Base-by-base conservation (phyloP, 371 early-diverging fungal genomes). In the Mortierella sp. region DNA sequence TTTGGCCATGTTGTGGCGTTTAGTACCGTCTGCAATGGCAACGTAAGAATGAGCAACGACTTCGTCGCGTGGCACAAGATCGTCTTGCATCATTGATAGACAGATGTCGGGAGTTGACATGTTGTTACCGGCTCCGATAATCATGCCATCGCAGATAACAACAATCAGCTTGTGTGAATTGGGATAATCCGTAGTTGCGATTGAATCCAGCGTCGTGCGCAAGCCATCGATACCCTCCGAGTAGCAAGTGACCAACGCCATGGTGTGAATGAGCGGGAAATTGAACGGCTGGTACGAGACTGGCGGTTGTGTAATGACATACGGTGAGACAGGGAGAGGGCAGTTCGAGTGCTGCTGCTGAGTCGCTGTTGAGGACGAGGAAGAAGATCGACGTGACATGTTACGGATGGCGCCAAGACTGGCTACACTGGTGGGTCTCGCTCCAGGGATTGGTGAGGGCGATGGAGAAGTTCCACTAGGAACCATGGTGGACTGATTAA, bases 1-100 rank as follows among this genome's bases (percentile, higher is more conserved):
- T 73, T 93, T 93, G 63, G 97, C 99, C 91, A 93, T 94, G 81
- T 99, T 99, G 80, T 94, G 91, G 51, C 94, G 93, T 80, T 93
- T 93, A 30, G 86, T 67, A 4, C 99, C 99, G 64, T 94, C 91
- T 2, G 97, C 96, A 61, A 99, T 91, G 8, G 99, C 95, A 18
- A 98, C 86, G 80, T 99, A 99, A n/a, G 88, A 84, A 54, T 90
- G 81, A 5, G 92, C 80, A 62, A 82, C 47, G 19, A 90, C 92
- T 28, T 87, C 82, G 21, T 91, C 88, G 1, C 83, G 84, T 10
- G 87, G 87, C 0, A 89, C 80, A 24, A 90, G 79, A 58, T 90
- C 86, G 64, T 92, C 90, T 1, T 88, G 84, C 95, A 97, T 89
- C 92, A 93, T 94, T 67, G 90, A 80, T 61, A 91, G 72, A 80